Conservation (phyloP, 345 rosid genomes). For the Rhizophora apiculata region DNA sequence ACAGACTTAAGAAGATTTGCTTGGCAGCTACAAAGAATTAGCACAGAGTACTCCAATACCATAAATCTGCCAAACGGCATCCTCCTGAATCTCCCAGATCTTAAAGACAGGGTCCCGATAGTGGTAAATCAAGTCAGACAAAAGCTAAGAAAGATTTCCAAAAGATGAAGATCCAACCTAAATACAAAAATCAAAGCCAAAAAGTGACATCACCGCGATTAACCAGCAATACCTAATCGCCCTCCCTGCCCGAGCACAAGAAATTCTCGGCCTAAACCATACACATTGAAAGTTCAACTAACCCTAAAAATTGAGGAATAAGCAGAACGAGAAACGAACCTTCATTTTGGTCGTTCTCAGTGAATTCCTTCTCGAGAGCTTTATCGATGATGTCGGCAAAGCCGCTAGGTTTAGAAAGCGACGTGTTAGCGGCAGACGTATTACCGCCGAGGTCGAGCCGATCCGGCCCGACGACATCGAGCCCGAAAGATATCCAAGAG, state of each 20-base stretch:
- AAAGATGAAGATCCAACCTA: not conserved
- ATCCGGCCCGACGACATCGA: constrained; percentile 14
- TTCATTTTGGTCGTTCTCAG: constrained; percentile 74
- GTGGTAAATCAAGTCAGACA: not conserved
- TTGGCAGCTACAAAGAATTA: not conserved
- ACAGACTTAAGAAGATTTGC: not conserved
- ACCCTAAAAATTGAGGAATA: too few species aligned
- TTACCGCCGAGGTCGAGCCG: not conserved
- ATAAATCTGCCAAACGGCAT: not conserved
- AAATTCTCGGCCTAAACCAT: too few species aligned
- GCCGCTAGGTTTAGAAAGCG: constrained; percentile 50
- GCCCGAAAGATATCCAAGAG: constrained; percentile 2
- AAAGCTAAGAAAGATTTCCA: not conserved
- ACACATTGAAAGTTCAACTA: too few species aligned
- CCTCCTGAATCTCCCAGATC: not conserved
- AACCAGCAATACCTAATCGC: constrained; percentile 4
- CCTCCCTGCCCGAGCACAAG: too few species aligned
- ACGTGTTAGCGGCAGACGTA: constrained; percentile 35
- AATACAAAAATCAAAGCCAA: not conserved
- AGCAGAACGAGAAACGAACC: constrained; percentile 35
- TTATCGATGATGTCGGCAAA: constrained; percentile 88
- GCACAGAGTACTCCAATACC: not conserved
- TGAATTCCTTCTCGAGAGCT: constrained; percentile 86
- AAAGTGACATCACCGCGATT: not conserved
- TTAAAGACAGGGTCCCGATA: not conserved